phyloP scores from a whole-genome alignment of 2,329 filamentous ascomycete species.

The Didymella sp. region DNA sequence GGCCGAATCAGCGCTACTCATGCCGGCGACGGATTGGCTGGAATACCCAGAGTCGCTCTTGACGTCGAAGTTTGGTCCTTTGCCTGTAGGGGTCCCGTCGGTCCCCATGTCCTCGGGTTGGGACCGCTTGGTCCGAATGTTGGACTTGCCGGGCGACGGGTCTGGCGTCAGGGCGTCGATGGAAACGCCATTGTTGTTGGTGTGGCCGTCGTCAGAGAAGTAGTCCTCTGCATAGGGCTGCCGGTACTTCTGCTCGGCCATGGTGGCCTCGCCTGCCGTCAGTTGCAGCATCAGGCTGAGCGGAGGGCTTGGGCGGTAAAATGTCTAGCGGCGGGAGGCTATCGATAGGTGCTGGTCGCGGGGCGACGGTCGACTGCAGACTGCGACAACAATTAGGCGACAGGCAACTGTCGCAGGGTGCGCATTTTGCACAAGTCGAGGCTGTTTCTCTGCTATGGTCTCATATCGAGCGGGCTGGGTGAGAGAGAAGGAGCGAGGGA shows the following conservation, averaged over 20 bases:
- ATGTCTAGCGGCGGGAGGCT: slow-evolving; percentile 31
- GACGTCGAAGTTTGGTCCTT: slow-evolving; percentile 52
- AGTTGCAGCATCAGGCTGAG: slow-evolving; percentile 15
- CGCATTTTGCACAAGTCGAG: slow-evolving; percentile 13
- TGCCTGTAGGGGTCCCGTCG: slow-evolving; percentile 37
- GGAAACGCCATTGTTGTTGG: slow-evolving; percentile 20
- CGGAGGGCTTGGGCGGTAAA: slow-evolving; percentile 20
- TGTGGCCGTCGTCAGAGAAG: slow-evolving; percentile 49
- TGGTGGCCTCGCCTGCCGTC: slow-evolving; percentile 13
- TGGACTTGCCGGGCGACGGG: slow-evolving; percentile 53
- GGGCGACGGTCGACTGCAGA: slow-evolving; percentile 22
- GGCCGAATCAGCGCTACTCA: slow-evolving; percentile 60
- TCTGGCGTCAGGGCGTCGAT: slow-evolving; percentile 37
- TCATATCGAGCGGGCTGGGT: slow-evolving; percentile 18
- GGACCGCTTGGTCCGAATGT: slow-evolving; percentile 59
- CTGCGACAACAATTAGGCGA: slow-evolving; percentile 27
- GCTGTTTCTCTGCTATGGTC: slow-evolving; percentile 17
- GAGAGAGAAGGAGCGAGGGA: slow-evolving; percentile 11
- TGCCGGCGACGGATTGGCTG: slow-evolving; percentile 62
- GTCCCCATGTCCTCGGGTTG: slow-evolving; percentile 46
- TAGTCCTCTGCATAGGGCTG: slow-evolving; percentile 50
- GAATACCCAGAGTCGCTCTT: slow-evolving; percentile 69
- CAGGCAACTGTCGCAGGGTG: slow-evolving; percentile 23
- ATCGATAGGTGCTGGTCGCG: slow-evolving; percentile 28
- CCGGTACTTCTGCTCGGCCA: slow-evolving; percentile 29